Percentiles rank a stretch among this genome's conserved stretches.
Evolutionary conservation across 305 asterid genomes (phyloP).

Genomic region (Striga hermonthica): DNA sequence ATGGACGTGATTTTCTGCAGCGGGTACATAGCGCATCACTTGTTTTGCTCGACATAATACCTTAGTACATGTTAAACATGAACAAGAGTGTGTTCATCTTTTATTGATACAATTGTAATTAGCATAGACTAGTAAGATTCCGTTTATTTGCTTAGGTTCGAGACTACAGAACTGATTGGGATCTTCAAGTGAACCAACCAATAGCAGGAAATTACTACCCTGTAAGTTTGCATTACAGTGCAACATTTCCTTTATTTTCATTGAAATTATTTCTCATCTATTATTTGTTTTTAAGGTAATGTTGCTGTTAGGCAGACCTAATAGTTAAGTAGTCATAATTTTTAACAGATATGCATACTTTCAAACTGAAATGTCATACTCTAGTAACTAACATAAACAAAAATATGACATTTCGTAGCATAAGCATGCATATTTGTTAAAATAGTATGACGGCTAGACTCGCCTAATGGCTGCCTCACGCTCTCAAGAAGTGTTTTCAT

Average conservation of each 20-base stretch:
- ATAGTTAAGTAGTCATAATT: too few relatives aligned
- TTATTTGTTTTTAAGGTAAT: too few relatives aligned
- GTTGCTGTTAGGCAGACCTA: too few relatives aligned
- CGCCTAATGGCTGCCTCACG: too few relatives aligned
- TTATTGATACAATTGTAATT: neutral
- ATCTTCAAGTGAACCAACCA: slow-evolving; percentile 94
- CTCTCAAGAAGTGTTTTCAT: too few relatives aligned
- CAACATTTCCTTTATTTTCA: neutral
- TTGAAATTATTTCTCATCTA: neutral
- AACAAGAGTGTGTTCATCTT: neutral
- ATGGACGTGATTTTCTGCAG: slow-evolving; percentile 90
- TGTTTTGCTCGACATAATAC: neutral
- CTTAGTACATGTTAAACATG: neutral
- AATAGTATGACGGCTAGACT: too few relatives aligned
- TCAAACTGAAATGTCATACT: too few relatives aligned
- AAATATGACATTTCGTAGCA: too few relatives aligned
- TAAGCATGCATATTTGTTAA: too few relatives aligned
- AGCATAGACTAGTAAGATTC: neutral
- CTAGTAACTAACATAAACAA: too few relatives aligned
- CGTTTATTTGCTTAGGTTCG: slow-evolving; percentile 54
- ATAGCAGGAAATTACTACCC: slow-evolving; percentile 98
- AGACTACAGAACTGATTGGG: slow-evolving; percentile 89
- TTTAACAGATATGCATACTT: too few relatives aligned
- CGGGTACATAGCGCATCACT: slow-evolving; percentile 48
- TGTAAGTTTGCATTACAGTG: slow-evolving; percentile 43